Conservation (phyloP, 805 yeast genomes). For the Kuraishia piskuri region DNA sequence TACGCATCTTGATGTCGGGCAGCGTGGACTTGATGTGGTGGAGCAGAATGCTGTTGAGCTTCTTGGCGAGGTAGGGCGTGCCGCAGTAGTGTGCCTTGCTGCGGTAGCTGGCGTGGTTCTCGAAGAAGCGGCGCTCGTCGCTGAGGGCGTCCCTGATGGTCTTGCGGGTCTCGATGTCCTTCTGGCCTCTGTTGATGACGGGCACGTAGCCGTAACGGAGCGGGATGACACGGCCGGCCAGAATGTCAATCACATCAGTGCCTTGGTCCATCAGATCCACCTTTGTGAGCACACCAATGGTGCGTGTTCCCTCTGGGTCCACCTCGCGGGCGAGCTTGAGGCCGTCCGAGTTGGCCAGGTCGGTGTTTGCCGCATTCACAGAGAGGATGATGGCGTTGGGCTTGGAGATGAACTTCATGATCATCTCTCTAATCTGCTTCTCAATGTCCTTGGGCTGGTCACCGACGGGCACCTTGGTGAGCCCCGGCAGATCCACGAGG, state of each 20-base stretch:
- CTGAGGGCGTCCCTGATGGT: slow-evolving; percentile 81
- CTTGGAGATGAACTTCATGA: slow-evolving; percentile 85
- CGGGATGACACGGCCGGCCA: slow-evolving; percentile 93
- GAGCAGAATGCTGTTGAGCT: slow-evolving; percentile 77
- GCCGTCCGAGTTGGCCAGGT: slow-evolving; percentile 95
- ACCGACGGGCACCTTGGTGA: slow-evolving; percentile 97
- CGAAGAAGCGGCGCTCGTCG: slow-evolving; percentile 77
- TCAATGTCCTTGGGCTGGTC: slow-evolving; percentile 98
- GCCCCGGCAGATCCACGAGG: slow-evolving; percentile 92
- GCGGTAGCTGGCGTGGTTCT: slow-evolving; percentile 81
- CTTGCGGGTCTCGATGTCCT: slow-evolving; percentile 83
- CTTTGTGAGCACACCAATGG: slow-evolving; percentile 94
- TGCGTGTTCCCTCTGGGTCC: slow-evolving; percentile 92
- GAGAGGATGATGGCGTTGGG: slow-evolving; percentile 94
- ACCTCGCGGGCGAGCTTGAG: slow-evolving; percentile 94
- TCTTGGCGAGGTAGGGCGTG: slow-evolving; percentile 93
- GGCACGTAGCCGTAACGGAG: slow-evolving; percentile 94
- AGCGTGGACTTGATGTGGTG: slow-evolving; percentile 82
- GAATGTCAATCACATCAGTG: slow-evolving; percentile 91
- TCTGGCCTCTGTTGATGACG: slow-evolving; percentile 94
- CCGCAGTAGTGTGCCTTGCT: slow-evolving; percentile 96
- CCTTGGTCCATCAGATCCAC: slow-evolving; percentile 97
- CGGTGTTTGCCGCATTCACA: slow-evolving; percentile 94
- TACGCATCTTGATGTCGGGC: slow-evolving; percentile 90
- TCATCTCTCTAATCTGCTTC: slow-evolving; percentile 85